Evolutionary conservation across 2,329 filamentous ascomycete species (phyloP).

Genomic region (Aureobasidium sp.): DNA sequence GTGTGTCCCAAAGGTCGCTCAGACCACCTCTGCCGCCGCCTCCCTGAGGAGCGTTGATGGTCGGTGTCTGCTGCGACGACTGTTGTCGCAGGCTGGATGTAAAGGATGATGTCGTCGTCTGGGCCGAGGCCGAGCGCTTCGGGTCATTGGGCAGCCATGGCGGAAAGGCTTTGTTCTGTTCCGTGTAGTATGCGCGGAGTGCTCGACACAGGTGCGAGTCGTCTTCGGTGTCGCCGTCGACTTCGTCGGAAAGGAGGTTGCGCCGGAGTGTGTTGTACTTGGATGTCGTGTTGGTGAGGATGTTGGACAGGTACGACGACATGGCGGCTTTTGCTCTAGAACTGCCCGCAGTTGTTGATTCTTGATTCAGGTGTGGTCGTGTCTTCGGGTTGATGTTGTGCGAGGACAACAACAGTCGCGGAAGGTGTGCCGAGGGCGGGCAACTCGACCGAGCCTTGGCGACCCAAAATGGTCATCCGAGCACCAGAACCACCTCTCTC

Average conservation of each 20-base stretch:
- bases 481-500: neutral
- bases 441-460: slow-evolving; percentile 10
- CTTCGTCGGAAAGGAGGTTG: slow-evolving; percentile 59
- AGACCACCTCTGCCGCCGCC: slow-evolving; percentile 42
- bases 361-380: neutral
- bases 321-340: slow-evolving; percentile 38
- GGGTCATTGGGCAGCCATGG: slow-evolving; percentile 85
- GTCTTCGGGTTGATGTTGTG: slow-evolving; percentile 5
- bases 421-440: slow-evolving; percentile 2
- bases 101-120: slow-evolving; percentile 41
- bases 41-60: slow-evolving; percentile 28
- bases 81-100: slow-evolving; percentile 43
- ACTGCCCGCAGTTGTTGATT: slow-evolving; percentile 3
- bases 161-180: slow-evolving; percentile 76
- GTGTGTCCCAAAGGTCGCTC: slow-evolving; percentile 54
- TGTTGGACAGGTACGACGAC: slow-evolving; percentile 76
- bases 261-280: slow-evolving; percentile 53
- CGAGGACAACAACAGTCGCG: neutral
- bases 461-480: slow-evolving; percentile 4
- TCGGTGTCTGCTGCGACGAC: slow-evolving; percentile 27
- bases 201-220: slow-evolving; percentile 93
- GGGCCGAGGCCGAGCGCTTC: slow-evolving; percentile 59
- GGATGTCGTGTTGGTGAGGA: slow-evolving; percentile 51
- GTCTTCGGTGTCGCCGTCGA: slow-evolving; percentile 59
- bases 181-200: slow-evolving; percentile 83